A percentile compares a stretch with the other conserved stretches of the same genome.
These are phyloP conservation scores for Claviceps pusilla DNA, from an alignment of 2,329 filamentous ascomycete species.

Conservation along the genomic window DNA sequence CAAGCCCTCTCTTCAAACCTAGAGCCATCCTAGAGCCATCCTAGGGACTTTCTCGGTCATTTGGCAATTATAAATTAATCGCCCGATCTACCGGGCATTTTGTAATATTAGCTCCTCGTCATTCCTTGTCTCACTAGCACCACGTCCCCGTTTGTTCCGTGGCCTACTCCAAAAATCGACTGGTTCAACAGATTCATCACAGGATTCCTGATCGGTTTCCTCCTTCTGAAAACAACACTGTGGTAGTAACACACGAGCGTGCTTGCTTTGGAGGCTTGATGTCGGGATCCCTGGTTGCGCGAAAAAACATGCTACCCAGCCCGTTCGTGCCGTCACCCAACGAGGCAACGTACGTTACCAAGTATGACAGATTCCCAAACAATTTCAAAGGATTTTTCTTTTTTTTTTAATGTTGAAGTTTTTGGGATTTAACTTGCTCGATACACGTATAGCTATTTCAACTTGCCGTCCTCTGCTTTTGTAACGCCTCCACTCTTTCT, in stretches of 20 bases:
- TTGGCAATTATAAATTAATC: not conserved
- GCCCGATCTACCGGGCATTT: not conserved
- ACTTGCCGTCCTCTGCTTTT: slow-evolving; percentile 11
- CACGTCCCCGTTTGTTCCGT: not conserved
- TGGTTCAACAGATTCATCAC: not conserved
- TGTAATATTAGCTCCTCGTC: not conserved
- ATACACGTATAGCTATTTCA: slow-evolving; percentile 17
- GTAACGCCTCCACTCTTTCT: slow-evolving; percentile 9
- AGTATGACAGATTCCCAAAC: not conserved
- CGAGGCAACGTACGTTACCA: slow-evolving; percentile 14
- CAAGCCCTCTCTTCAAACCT: not conserved
- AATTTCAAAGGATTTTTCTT: no score
- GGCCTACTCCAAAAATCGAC: not conserved
- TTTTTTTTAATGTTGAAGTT: not conserved
- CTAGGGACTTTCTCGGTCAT: not conserved
- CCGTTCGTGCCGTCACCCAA: not conserved
- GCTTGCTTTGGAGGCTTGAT: slow-evolving; percentile 7
- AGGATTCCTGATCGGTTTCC: not conserved
- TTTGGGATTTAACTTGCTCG: not conserved
- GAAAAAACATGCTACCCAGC: not conserved
- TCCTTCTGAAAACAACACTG: not conserved
- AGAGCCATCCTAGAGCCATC: not conserved
- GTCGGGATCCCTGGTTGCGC: slow-evolving; percentile 6
- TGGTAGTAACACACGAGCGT: not conserved
- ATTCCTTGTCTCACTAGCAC: not conserved